A percentile compares a stretch with the other conserved stretches of the same genome.
Evolutionary conservation across 1,284 basidiomycete genomes (phyloP).

Genomic region (Ustilago nuda): DNA sequence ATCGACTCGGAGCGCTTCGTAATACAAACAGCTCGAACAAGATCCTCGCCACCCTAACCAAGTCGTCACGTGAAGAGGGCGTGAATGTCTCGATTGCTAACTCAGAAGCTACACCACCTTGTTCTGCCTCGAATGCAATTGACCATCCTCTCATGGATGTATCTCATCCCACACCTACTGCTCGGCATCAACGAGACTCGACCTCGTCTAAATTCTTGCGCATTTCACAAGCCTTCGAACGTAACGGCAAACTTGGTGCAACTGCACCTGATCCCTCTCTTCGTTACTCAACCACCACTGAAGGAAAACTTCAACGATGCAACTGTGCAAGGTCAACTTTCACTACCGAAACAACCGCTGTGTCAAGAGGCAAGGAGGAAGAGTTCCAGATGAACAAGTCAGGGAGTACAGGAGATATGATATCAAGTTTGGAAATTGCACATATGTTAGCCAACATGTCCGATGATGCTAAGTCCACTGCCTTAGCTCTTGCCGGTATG

Average conservation of each 20-base stretch:
- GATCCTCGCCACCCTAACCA: constrained; percentile 12
- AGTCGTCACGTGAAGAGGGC: constrained; percentile 12
- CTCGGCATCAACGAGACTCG: background rate
- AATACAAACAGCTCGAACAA: constrained; percentile 5
- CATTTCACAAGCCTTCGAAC: constrained; percentile 13
- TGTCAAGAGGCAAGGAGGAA: background rate
- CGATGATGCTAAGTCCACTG: constrained; percentile 26
- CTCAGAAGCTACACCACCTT: background rate
- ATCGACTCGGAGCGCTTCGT: constrained; percentile 8
- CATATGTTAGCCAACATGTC: constrained; percentile 40
- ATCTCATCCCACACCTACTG: background rate
- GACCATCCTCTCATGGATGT: constrained; percentile 12
- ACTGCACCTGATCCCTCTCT: background rate
- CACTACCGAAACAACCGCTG: background rate
- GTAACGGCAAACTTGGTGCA: background rate
- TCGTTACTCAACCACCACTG: too few species aligned
- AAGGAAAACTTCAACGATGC: background rate
- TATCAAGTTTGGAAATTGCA: constrained; percentile 17
- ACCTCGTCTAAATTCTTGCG: background rate
- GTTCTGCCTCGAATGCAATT: background rate
- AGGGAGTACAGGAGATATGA: background rate
- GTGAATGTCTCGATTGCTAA: background rate
- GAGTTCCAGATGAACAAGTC: background rate
- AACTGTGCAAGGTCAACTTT: background rate
- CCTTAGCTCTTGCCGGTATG: constrained; percentile 36